A percentile compares a stretch with the other conserved stretches of the same genome.
These are phyloP conservation scores for Solanum chmielewskii DNA, from an alignment of 257 asterid genomes.

Conservation along the genomic window DNA sequence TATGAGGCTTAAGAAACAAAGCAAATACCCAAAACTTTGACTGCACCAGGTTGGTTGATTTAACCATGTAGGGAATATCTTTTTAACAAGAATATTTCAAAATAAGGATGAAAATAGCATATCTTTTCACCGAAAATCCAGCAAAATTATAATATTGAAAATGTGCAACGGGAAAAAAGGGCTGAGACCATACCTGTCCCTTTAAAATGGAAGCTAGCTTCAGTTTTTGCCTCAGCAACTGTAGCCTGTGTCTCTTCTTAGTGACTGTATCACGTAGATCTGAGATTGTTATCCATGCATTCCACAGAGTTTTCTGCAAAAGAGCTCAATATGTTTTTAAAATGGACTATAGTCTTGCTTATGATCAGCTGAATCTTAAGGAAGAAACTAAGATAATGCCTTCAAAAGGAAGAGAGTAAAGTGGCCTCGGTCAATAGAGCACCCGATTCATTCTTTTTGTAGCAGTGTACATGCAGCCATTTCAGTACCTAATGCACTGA, in stretches of 20 bases:
- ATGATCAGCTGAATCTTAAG: background rate
- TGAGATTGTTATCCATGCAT: conserved; percentile 91
- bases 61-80: background rate
- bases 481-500: background rate
- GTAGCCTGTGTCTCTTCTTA: conserved; percentile 83
- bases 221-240: conserved; percentile 84
- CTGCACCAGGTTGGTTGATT: background rate
- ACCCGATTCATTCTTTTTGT: background rate
- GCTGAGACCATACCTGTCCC: conserved; percentile 57
- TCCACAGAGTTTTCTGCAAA: conserved; percentile 76
- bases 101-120: background rate
- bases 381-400: background rate
- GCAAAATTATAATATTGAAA: background rate
- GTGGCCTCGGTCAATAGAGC: background rate
- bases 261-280: conserved; percentile 85
- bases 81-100: background rate
- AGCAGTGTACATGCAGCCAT: background rate
- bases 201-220: conserved; percentile 83
- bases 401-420: background rate
- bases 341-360: background rate
- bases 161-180: background rate
- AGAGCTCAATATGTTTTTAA: background rate
- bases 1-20: background rate
- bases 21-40: background rate
- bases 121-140: background rate